Conservation (phyloP, 164 flowering plant genomes). For the Macadamia tetraphylla region DNA sequence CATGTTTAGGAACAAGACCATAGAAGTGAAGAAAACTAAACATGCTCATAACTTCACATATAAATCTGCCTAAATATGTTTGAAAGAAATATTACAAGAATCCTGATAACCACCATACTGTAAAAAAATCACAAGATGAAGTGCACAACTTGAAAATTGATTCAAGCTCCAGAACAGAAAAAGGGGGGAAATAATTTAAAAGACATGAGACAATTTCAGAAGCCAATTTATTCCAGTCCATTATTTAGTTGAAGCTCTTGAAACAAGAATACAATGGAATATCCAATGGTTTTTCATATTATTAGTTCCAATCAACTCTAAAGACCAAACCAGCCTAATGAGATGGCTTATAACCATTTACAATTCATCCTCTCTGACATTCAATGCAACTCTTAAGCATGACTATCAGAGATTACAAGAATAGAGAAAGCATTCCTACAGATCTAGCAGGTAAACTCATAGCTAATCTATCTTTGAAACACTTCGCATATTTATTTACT, state of each 20-base stretch:
- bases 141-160: too few relatives aligned
- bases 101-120: background rate
- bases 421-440: background rate
- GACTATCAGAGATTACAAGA: background rate
- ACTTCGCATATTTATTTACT: background rate
- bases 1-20: too few relatives aligned
- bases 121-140: background rate
- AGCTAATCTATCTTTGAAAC: background rate
- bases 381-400: conserved; percentile 1
- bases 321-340: background rate
- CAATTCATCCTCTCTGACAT: background rate
- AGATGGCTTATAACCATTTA: background rate
- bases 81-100: too few relatives aligned
- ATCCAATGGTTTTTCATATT: background rate
- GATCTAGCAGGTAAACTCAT: background rate
- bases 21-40: too few relatives aligned
- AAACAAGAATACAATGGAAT: background rate
- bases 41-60: too few relatives aligned
- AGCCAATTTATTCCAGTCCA: background rate
- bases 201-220: background rate
- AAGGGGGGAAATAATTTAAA: background rate
- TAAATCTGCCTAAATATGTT: too few relatives aligned
- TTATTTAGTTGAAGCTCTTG: background rate
- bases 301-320: background rate
- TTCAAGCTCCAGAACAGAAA: background rate